Evolutionary conservation across 257 asterid species (phyloP).

Genomic region (Prunella vulgaris): DNA sequence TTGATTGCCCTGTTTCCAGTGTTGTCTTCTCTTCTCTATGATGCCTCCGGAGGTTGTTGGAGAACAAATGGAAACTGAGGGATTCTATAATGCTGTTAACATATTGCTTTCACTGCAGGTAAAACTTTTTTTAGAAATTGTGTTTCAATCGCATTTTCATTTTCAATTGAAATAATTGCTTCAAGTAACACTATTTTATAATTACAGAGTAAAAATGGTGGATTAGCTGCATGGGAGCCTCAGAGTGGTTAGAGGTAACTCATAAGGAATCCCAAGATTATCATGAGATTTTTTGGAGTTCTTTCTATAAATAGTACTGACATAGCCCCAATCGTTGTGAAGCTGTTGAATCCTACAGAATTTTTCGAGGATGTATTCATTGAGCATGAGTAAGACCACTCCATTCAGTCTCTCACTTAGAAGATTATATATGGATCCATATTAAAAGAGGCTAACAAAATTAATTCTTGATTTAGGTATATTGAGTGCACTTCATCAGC

Average conservation of each 20-base stretch:
- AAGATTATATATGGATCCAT: neutral
- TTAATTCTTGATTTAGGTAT: neutral
- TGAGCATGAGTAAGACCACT: neutral
- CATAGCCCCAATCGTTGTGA: too few relatives aligned
- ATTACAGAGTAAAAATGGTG: constrained; percentile 85
- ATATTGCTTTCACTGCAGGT: constrained; percentile 72
- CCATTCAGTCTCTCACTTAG: too few relatives aligned
- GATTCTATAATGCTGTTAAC: constrained; percentile 72
- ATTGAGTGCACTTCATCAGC: neutral
- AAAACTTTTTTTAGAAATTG: neutral
- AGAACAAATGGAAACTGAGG: constrained; percentile 55
- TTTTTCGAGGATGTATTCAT: neutral
- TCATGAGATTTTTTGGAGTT: too few relatives aligned
- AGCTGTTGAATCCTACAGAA: neutral
- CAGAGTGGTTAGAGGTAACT: constrained; percentile 72
- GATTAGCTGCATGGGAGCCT: constrained; percentile 90
- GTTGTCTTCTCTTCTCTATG: constrained; percentile 73
- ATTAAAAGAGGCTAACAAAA: too few relatives aligned
- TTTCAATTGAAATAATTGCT: neutral
- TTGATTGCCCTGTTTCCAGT: constrained; percentile 29
- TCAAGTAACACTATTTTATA: neutral
- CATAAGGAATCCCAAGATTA: too few relatives aligned
- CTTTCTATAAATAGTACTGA: too few relatives aligned
- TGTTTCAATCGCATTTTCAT: too few relatives aligned
- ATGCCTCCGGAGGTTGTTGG: constrained; percentile 84